These are phyloP conservation scores for Venturia oleaginea DNA, from an alignment of 2,329 filamentous ascomycete species.

Conservation along the genomic window DNA sequence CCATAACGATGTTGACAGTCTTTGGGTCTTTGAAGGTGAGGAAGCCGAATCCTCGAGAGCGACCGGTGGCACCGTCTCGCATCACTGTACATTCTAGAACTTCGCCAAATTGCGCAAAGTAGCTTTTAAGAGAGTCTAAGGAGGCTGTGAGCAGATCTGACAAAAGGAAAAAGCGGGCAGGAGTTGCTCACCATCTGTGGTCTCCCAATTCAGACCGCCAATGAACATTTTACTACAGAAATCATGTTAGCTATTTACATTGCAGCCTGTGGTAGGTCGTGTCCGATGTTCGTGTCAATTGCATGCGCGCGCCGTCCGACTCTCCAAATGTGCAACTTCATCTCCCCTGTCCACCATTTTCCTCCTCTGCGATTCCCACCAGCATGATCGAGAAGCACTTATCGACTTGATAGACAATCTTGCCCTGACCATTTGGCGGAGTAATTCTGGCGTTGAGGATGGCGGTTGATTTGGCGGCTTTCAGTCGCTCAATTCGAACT, in stretches of 20 bases:
- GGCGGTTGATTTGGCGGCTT: neutral
- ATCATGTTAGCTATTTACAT: constrained; percentile 23
- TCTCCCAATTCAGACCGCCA: constrained; percentile 97
- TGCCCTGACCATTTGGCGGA: neutral
- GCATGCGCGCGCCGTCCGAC: neutral
- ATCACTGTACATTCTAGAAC: constrained; percentile 99
- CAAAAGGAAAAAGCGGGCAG: constrained; percentile 8
- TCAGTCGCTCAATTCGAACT: neutral
- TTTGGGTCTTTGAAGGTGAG: constrained; percentile 96
- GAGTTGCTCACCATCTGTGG: constrained; percentile 75
- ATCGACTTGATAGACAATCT: neutral
- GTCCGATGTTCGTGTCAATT: neutral
- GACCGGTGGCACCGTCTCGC: constrained; percentile 87
- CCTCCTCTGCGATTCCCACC: neutral
- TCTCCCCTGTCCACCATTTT: neutral
- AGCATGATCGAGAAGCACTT: neutral
- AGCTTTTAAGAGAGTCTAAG: constrained; percentile 87
- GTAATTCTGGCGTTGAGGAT: neutral
- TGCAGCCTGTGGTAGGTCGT: neutral
- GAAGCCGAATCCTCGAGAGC: constrained; percentile 94
- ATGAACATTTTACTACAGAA: constrained; percentile 94
- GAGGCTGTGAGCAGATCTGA: constrained; percentile 8
- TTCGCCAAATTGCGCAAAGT: constrained; percentile 96
- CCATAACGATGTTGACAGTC: constrained; percentile 98
- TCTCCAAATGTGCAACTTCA: neutral